A percentile compares a stretch with the other conserved stretches of the same genome.
These are phyloP conservation scores for Trichophyton schoenleinii DNA, from an alignment of 2,329 filamentous ascomycete genomes.

Conservation along the genomic window DNA sequence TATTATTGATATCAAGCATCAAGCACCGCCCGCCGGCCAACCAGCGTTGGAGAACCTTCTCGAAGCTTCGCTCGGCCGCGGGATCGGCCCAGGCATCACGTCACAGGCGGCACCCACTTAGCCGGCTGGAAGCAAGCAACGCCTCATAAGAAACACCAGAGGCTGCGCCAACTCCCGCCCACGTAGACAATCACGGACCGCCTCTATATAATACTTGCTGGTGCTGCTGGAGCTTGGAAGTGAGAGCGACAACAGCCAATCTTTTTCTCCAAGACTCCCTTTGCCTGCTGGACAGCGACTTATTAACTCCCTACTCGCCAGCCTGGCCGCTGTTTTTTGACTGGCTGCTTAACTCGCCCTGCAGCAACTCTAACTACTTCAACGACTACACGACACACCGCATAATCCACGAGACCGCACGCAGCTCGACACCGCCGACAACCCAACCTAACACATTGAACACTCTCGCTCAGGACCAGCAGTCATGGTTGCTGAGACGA, in stretches of 20 bases:
- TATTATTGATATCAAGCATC: too few relatives aligned
- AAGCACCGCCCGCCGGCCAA: neutral
- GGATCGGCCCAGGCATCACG: neutral
- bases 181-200: neutral
- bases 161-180: neutral
- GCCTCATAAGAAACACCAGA: neutral
- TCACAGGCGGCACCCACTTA: neutral
- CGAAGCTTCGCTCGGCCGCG: conserved; percentile 24
- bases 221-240: neutral
- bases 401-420: neutral
- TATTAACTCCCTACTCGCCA: neutral
- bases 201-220: neutral
- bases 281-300: neutral
- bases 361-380: neutral
- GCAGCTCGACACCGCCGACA: neutral
- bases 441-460: neutral
- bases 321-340: neutral
- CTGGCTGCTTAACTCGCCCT: neutral
- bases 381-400: neutral
- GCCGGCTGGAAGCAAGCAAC: neutral
- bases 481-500: conserved; percentile 82
- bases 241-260: neutral
- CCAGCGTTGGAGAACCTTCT: conserved; percentile 22
- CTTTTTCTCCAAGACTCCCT: neutral
- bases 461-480: neutral